A percentile compares a stretch with the other conserved stretches of the same genome.
Evolutionary conservation across 1,284 basidiomycete genomes (phyloP).

Genomic region (Sporisorium graminicola): DNA sequence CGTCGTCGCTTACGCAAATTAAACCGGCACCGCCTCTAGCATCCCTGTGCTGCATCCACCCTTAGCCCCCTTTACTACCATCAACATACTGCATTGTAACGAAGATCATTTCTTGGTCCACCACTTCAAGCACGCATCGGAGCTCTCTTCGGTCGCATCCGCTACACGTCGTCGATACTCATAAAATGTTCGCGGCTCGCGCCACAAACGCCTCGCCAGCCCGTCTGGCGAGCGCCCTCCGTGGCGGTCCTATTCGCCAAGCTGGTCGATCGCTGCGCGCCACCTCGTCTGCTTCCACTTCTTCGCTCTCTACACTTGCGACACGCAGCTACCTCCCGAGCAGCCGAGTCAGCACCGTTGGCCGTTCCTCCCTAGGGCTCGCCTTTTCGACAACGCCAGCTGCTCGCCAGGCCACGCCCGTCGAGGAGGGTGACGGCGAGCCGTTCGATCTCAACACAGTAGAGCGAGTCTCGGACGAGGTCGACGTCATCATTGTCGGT

Average conservation of each 20-base stretch:
- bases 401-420: slow-evolving; percentile 42
- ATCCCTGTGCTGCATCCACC: not conserved
- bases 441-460: slow-evolving; percentile 64
- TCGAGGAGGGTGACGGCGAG: slow-evolving; percentile 60
- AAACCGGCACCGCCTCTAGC: not conserved
- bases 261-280: slow-evolving; percentile 30
- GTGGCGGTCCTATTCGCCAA: slow-evolving; percentile 13
- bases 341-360: slow-evolving; percentile 20
- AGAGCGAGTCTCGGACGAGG: slow-evolving; percentile 74
- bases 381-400: slow-evolving; percentile 39
- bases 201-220: slow-evolving; percentile 40
- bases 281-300: slow-evolving; percentile 21
- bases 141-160: not conserved
- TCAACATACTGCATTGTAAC: not conserved
- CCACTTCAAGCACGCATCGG: not conserved
- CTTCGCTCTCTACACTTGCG: slow-evolving; percentile 30
- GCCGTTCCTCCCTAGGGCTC: slow-evolving; percentile 22
- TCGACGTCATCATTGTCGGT: slow-evolving; percentile 97
- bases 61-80: not conserved
- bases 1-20: not conserved
- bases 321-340: slow-evolving; percentile 16
- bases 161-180: not conserved
- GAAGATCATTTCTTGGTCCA: not conserved
- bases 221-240: slow-evolving; percentile 37
- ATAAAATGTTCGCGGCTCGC: slow-evolving; percentile 41